Evolutionary conservation across 2,329 filamentous ascomycete species (phyloP), one percentile per base, ranked within the genome.

Genomic region (Grosmannia serpens): DNA sequence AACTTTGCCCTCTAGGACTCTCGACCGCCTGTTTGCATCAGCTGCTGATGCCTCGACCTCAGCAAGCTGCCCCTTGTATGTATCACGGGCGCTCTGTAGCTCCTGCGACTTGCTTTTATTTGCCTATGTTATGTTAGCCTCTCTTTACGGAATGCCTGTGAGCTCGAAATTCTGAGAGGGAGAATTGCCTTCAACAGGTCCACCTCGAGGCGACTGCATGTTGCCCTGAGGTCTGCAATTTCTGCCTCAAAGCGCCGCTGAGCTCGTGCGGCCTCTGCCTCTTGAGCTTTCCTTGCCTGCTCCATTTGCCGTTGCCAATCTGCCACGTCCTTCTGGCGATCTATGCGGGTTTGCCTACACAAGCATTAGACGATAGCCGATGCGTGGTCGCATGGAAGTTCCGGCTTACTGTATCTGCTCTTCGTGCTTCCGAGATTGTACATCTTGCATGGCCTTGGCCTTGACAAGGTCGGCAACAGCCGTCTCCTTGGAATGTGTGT

Each of bases 401-500:
- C n/a, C 3, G 6, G 52, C 62, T 33, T 52, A 66, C 61, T 55
- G 75, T 81, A 66, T 64, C 58, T 90, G 86, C 44, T 83, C 79
- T 56, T 87, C 83, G 65, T 94, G 87, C 38, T 84, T 80, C 53
- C 78, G 78, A 64, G 89, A 87, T 9, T 69, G 59, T 9, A 61
- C 55, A 10, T 67, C 62, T 9, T 65, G 58, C 7, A 62, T 65
- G 38, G 71, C 65, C 60, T 72, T 72, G 8, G 74, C 66, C 56
- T 68, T 72, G 3, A 71, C 65, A 26, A 85, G 64, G 61, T 88
- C 84, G 20, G 79, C 69, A 9, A 73, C 70, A 22, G 73, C 75
- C 2, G 75, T 75, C 59, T 87, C 84, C 62, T 85, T 87, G 1
- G 82, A 79, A 62, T 81, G 83, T 29, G 81, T 80, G 69, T 89